Base-by-base conservation (phyloP, 345 rosid genomes). In the Nasturtium officinale region DNA sequence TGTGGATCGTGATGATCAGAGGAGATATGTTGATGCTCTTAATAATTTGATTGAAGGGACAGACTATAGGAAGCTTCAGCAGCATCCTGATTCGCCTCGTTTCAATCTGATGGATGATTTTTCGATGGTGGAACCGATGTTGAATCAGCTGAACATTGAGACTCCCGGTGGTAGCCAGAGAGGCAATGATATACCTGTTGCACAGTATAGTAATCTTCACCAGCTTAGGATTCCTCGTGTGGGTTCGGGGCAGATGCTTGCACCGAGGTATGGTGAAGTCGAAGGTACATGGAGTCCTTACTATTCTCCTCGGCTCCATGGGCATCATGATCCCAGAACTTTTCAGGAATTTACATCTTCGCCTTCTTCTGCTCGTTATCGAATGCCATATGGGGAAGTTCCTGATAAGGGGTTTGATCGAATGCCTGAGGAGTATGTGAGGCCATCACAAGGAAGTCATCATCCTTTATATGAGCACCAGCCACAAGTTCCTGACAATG, bases 1-100 rank as follows among this genome's bases (percentile, higher is more conserved):
- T 77, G 83, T 83, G 67, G 97, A 93, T 40, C 88, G 88, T 15
- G 96, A 88, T 82, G 97, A 89, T 76, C 92, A 89, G 28, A 84
- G 90, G 79, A 88, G 96, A 84, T 94, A 95, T 54, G 97, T 95
- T 58, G 99, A 95, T 73, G 96, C 97, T 5, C 82, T 95, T 81
- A 95, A 95, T 80, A 90, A 85, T 77, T 79, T 89, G 84, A 87
- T 81, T 30, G 99, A 95, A 37, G 86, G 82, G 28, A 72, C 86
- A 13, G 91, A 94, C 32, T 80, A 83, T 67, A 80, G 87, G 82
- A 86, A 82, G 82, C 56, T 65, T 51, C 89, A 83, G 76, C 89
- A 79, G 69, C 83, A 78, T 57, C 75, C 85, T 17, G 96, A 95
- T 6, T 88, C 83, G 53, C 84, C 83, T 65, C 65, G 78, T 66